A percentile compares a stretch with the other conserved stretches of the same genome.
Evolutionary conservation across 2,329 filamentous ascomycete species (phyloP).

Genomic region (Zasmidium angulare): DNA sequence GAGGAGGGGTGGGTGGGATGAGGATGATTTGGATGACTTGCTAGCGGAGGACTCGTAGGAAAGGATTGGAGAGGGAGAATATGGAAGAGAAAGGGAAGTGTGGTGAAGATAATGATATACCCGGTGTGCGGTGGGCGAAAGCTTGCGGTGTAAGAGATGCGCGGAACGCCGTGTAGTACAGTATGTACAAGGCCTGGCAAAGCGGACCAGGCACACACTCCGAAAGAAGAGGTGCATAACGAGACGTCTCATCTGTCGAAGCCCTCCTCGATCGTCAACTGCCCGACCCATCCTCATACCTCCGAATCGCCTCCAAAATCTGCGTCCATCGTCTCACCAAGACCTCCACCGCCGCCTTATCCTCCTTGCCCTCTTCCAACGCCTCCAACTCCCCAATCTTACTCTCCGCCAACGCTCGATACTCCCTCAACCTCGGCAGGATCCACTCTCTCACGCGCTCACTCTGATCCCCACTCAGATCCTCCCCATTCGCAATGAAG

Average conservation of each 20-base stretch:
- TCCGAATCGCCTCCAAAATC: slow-evolving; percentile 26
- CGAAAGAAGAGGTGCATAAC: background rate
- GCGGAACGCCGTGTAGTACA: background rate
- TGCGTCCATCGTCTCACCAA: slow-evolving; percentile 39
- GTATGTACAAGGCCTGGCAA: background rate
- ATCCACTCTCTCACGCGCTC: slow-evolving; percentile 27
- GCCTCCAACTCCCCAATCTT: slow-evolving; percentile 12
- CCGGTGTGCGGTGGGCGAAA: background rate
- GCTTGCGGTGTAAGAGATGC: background rate
- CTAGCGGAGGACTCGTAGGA: slow-evolving; percentile 49
- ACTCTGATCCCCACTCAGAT: slow-evolving; percentile 31
- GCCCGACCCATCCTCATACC: background rate
- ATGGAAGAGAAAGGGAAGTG: background rate
- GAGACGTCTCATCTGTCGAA: background rate
- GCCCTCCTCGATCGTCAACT: background rate
- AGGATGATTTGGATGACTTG: slow-evolving; percentile 73
- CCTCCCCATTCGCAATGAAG: slow-evolving; percentile 36
- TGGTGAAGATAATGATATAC: background rate
- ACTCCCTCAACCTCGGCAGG: slow-evolving; percentile 19
- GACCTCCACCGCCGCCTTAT: slow-evolving; percentile 16
- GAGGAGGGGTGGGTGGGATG: slow-evolving; percentile 81
- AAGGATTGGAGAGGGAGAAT: background rate
- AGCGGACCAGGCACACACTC: background rate
- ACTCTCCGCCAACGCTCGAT: slow-evolving; percentile 24
- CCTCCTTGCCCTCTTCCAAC: slow-evolving; percentile 1